phyloP scores from a whole-genome alignment of 1,284 basidiomycete genomes.

The Malassezia sympodialis region DNA sequence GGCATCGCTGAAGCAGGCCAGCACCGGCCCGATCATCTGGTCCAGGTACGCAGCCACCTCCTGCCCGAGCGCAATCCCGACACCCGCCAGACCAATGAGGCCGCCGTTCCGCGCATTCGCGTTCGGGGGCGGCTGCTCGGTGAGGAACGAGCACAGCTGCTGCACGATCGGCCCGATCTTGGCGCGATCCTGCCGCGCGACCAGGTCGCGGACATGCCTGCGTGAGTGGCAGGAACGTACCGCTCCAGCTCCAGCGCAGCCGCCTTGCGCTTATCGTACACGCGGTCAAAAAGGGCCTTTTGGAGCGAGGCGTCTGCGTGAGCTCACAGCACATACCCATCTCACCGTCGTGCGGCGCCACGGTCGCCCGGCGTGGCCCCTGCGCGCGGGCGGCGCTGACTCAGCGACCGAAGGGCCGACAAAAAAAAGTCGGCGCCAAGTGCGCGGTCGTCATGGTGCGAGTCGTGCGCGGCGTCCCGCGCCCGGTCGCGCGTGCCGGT shows the following conservation, averaged over 20 bases:
- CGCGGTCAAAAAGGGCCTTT: conserved; percentile 45
- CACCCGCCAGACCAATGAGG: conserved; percentile 88
- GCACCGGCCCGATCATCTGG: conserved; percentile 76
- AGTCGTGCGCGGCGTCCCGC: background rate
- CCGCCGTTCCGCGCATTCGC: conserved; percentile 82
- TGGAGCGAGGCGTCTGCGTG: conserved; percentile 27
- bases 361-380: conserved; percentile 1
- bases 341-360: background rate
- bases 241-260: conserved; percentile 92
- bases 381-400: background rate
- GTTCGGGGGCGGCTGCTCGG: conserved; percentile 27
- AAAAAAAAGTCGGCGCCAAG: background rate
- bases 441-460: background rate
- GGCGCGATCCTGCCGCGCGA: conserved; percentile 65
- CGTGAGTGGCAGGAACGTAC: conserved; percentile 50
- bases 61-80: conserved; percentile 85
- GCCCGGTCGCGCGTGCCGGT: background rate
- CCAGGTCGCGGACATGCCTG: conserved; percentile 76
- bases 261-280: conserved; percentile 85
- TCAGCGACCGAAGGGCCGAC: background rate
- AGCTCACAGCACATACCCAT: conserved; percentile 9
- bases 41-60: conserved; percentile 89
- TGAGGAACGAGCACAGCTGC: conserved; percentile 65
- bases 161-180: conserved; percentile 80
- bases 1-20: conserved; percentile 86